phyloP scores from a whole-genome alignment of 768 basidiomycete species.

The Termitomyces sp. region DNA sequence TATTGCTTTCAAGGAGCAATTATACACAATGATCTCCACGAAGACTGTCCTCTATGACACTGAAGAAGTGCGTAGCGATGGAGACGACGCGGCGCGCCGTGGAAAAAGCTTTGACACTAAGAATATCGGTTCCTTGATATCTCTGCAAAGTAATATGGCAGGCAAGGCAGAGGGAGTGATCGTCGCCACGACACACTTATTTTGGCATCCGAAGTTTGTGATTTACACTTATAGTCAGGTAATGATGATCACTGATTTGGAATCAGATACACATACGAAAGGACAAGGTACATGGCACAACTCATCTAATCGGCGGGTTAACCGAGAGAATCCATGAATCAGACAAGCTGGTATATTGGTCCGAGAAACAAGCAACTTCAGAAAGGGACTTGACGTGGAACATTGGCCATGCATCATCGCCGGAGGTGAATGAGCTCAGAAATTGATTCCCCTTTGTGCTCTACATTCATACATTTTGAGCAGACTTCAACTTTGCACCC shows the following conservation, averaged over 20 bases:
- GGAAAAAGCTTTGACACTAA: conserved; percentile 67
- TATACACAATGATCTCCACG: conserved; percentile 42
- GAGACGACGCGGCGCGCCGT: conserved; percentile 27
- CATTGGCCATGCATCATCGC: conserved; percentile 80
- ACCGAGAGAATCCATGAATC: neutral
- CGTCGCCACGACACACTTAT: conserved; percentile 87
- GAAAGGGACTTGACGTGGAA: conserved; percentile 32
- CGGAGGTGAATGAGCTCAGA: conserved; percentile 55
- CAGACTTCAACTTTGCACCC: conserved; percentile 91
- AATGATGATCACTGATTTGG: neutral
- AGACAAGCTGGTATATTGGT: conserved; percentile 79
- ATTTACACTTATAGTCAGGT: neutral
- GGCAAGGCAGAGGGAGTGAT: conserved; percentile 50
- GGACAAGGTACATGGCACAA: conserved; percentile 47
- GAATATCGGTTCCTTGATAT: conserved; percentile 77
- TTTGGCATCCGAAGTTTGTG: conserved; percentile 87
- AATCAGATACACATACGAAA: conserved; percentile 73
- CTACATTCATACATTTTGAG: neutral
- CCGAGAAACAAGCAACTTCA: conserved; percentile 56
- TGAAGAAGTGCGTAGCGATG: conserved; percentile 40
- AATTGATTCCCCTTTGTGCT: neutral
- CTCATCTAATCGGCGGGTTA: neutral
- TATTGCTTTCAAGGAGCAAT: conserved; percentile 58
- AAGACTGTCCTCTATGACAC: conserved; percentile 66
- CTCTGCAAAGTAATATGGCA: conserved; percentile 40